Base-by-base conservation (phyloP, 2,329 filamentous ascomycete genomes). In the Beauveria varroae region DNA sequence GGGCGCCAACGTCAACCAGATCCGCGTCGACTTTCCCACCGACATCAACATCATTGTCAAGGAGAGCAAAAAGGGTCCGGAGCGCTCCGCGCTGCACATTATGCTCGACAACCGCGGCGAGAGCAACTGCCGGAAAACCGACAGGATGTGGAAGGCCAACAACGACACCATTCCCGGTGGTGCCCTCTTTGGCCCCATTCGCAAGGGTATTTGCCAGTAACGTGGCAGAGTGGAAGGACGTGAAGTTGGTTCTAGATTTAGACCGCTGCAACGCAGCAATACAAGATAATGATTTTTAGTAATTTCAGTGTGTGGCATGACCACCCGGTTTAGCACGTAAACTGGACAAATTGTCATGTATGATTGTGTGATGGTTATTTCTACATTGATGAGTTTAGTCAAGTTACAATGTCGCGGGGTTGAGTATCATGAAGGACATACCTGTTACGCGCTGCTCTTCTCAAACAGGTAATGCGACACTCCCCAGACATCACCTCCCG, bases 391-490 rank as follows among this genome's bases (percentile, higher is more conserved):
- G 34, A 37, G 34, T 37, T 37, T 37, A 16, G 34, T 16, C 10
- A 37, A 37, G 12, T 37, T 37, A 37, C 34, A 37, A 16, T 20
- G 20, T 16, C 26, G 20, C 49, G 12, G 9, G 8, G 6, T 51
- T 8, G 5, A 8, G 8, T 16, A 20, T 16, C 10, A 37, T 37
- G 30, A 37, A 16, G 14, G 34, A 14, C 40, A n/a, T 10, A n/a
- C 16, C 18, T 40, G 20, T 12, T 44, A 30, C 40, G 20, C 26
- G 18, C 18, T n/a, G 3, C 24, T 41, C 34, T 88, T 89, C 72
- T 85, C 81, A 67, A 90, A 89, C 60, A 88, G 72, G 68, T 86
- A 85, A 73, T 89, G 86, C 51, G 79, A 79, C 1, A 89, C 84
- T 4, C 86, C 87, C 86, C 86, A 89, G 5, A 79, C 83, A 67